Evolutionary conservation across 1,139 yeast species (phyloP).

Genomic region (Suhomyces yuchorum): DNA sequence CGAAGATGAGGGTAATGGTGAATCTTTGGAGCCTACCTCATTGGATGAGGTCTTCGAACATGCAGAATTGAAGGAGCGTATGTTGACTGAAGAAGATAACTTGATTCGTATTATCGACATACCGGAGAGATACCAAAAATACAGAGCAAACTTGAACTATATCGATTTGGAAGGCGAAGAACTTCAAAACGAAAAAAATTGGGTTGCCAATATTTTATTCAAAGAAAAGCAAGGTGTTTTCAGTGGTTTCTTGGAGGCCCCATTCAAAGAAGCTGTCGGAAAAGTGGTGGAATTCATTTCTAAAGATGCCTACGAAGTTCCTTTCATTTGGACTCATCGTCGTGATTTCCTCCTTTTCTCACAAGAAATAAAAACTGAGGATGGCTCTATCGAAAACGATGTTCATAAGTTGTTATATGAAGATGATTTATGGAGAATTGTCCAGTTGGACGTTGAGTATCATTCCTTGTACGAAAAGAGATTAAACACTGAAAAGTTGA

Average conservation of each 20-base stretch:
- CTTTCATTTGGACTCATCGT: conserved; percentile 95
- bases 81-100: conserved; percentile 93
- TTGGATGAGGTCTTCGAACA: conserved; percentile 93
- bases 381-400: conserved; percentile 40
- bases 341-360: conserved; percentile 78
- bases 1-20: conserved; percentile 58
- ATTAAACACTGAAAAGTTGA: conserved; percentile 59
- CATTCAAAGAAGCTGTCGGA: conserved; percentile 71
- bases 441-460: conserved; percentile 82
- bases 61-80: conserved; percentile 84
- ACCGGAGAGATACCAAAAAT: conserved; percentile 88
- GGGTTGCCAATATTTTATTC: conserved; percentile 67
- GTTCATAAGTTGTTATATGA: conserved; percentile 65
- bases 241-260: conserved; percentile 49
- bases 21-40: conserved; percentile 57
- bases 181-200: conserved; percentile 68
- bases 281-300: conserved; percentile 79
- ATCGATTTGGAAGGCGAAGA: conserved; percentile 72
- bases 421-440: conserved; percentile 91
- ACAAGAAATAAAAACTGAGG: conserved; percentile 53
- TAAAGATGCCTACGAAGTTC: conserved; percentile 83
- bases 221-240: conserved; percentile 49
- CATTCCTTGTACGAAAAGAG: conserved; percentile 84
- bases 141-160: conserved; percentile 63
- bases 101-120: conserved; percentile 81